Percentiles rank a stretch among this genome's conserved stretches.
These are phyloP conservation scores for Dryas alaskensis DNA, from an alignment of 306 rosid genomes.

Conservation along the genomic window DNA sequence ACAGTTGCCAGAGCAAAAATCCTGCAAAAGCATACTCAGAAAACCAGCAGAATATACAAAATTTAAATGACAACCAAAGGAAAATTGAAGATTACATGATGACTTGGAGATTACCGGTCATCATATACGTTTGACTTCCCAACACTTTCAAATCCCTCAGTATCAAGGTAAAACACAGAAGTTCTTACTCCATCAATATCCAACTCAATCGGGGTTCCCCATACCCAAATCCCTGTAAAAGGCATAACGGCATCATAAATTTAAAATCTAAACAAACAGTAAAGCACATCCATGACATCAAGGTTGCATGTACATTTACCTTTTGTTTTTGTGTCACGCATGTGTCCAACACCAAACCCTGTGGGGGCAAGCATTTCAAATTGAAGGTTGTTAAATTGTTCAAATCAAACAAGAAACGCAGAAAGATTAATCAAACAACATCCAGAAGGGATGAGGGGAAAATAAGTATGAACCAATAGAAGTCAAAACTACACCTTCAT, in stretches of 20 bases:
- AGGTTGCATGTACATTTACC: conserved; percentile 45
- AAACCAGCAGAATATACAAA: conserved; percentile 10
- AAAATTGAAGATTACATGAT: conserved; percentile 18
- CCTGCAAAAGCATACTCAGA: conserved; percentile 50
- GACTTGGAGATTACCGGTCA: conserved; percentile 69
- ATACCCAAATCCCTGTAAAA: conserved; percentile 87
- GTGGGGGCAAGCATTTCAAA: conserved; percentile 21
- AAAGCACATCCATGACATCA: conserved; percentile 32
- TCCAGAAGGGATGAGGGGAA: conserved; percentile 9
- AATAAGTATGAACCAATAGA: conserved; percentile 21
- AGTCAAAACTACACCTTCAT: conserved; percentile 60
- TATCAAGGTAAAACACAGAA: conserved; percentile 88
- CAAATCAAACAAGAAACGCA: conserved; percentile 25
- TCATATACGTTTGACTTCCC: conserved; percentile 98
- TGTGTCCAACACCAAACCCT: conserved; percentile 99
- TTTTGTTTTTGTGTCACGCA: conserved; percentile 95
- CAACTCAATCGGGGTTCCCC: conserved; percentile 88
- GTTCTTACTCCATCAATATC: conserved; percentile 81
- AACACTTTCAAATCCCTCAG: conserved; percentile 96
- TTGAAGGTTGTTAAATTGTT: conserved; percentile 10
- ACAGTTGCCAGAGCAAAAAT: conserved; percentile 94
- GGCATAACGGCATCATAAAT: conserved; percentile 10
- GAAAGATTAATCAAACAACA: neutral
- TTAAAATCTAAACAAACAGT: neutral
- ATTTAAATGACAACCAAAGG: conserved; percentile 5